phyloP scores from a whole-genome alignment of 139 green algal genomes.

The Astrephomene gubernaculifera region DNA sequence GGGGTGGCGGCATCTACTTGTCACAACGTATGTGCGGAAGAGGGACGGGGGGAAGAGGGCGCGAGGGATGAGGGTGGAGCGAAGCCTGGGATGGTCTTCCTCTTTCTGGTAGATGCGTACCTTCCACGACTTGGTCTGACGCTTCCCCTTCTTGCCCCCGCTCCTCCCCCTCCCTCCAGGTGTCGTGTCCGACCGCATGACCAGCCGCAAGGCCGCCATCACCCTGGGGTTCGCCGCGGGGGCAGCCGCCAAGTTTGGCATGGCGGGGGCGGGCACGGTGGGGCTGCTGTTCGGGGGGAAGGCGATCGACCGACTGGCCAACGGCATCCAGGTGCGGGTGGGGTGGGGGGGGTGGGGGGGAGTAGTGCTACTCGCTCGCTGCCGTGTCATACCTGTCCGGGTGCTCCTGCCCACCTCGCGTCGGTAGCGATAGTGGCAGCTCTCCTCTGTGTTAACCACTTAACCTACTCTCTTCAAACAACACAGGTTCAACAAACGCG shows the following conservation, averaged over 20 bases:
- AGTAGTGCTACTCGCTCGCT: background rate
- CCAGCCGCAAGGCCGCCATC: constrained; percentile 69
- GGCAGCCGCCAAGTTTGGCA: constrained; percentile 69
- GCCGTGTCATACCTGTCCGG: background rate
- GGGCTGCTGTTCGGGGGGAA: constrained; percentile 65
- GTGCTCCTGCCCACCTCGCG: background rate
- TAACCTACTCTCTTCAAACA: too few relatives aligned
- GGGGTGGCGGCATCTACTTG: too few relatives aligned
- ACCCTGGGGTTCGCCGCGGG: constrained; percentile 68
- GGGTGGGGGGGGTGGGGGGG: background rate
- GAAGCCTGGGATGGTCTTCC: too few relatives aligned
- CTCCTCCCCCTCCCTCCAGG: background rate
- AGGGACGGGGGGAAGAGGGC: too few relatives aligned
- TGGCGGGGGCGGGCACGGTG: constrained; percentile 52
- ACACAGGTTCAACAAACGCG: too few relatives aligned
- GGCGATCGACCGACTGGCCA: constrained; percentile 69
- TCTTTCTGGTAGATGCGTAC: too few relatives aligned
- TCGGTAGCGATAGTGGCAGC: background rate
- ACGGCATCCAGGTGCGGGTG: constrained; percentile 66
- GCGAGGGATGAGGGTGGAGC: too few relatives aligned
- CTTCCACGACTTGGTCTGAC: too few relatives aligned
- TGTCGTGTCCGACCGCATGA: constrained; percentile 65
- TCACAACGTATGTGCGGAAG: too few relatives aligned
- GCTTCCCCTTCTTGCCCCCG: too few relatives aligned
- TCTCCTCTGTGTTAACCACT: too few relatives aligned